These are phyloP conservation scores for Aspergillus luchuensis DNA, from an alignment of 2,329 filamentous ascomycete genomes.

Conservation along the genomic window DNA sequence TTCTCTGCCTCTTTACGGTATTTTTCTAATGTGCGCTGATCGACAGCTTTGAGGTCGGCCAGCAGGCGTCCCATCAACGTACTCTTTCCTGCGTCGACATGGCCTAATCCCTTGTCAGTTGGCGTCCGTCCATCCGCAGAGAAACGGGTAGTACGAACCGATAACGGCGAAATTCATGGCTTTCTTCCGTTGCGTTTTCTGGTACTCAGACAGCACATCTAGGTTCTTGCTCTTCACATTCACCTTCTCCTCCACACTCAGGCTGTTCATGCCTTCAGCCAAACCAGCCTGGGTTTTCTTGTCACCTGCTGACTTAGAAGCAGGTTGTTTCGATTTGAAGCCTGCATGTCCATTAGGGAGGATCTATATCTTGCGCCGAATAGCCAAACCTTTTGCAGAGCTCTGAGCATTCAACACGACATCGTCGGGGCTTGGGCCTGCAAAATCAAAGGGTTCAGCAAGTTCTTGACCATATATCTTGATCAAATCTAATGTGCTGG, in stretches of 20 bases:
- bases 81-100: conserved; percentile 97
- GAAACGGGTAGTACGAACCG: conserved; percentile 57
- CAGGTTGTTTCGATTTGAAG: conserved; percentile 46
- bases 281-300: conserved; percentile 49
- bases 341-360: conserved; percentile 47
- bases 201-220: conserved; percentile 79
- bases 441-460: conserved; percentile 62
- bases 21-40: conserved; percentile 84
- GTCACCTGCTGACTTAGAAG: conserved; percentile 42
- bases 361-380: conserved; percentile 41
- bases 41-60: conserved; percentile 83
- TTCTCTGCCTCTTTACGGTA: conserved; percentile 86
- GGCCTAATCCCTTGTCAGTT: conserved; percentile 58
- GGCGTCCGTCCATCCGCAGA: conserved; percentile 18
- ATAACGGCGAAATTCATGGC: conserved; percentile 90
- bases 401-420: conserved; percentile 81
- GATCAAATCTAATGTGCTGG: conserved; percentile 38
- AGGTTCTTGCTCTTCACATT: conserved; percentile 73
- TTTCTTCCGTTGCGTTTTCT: conserved; percentile 73
- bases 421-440: conserved; percentile 88
- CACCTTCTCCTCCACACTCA: conserved; percentile 53
- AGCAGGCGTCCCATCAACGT: conserved; percentile 95
- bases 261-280: conserved; percentile 50
- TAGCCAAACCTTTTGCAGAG: conserved; percentile 71
- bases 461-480: conserved; percentile 42